A percentile compares a stretch with the other conserved stretches of the same genome.
phyloP scores from a whole-genome alignment of 2,329 filamentous ascomycete species.

The Emericellopsis cladophorae region DNA sequence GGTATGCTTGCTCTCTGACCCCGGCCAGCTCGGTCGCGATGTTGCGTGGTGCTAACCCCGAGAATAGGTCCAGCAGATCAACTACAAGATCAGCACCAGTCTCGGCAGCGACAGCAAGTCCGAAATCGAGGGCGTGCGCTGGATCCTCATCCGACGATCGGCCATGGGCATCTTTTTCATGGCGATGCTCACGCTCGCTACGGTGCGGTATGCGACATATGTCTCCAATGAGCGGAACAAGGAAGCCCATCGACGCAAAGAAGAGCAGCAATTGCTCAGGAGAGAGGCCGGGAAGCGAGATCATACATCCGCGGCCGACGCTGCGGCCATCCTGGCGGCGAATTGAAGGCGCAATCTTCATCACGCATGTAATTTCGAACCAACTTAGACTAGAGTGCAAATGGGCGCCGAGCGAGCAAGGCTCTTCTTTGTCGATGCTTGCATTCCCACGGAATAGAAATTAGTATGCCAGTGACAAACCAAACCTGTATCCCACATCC shows the following conservation, averaged over 20 bases:
- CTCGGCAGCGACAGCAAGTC: constrained; percentile 85
- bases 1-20: constrained; percentile 28
- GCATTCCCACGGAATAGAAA: too few species aligned
- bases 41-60: constrained; percentile 5
- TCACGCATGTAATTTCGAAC: not conserved
- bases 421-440: too few species aligned
- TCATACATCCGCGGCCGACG: constrained; percentile 33
- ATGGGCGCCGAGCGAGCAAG: too few species aligned
- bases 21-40: not conserved
- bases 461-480: not conserved
- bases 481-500: not conserved
- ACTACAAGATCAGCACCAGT: constrained; percentile 87
- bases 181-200: constrained; percentile 46
- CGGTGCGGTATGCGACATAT: constrained; percentile 48
- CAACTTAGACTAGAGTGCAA: not conserved
- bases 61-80: constrained; percentile 72
- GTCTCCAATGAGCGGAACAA: constrained; percentile 34
- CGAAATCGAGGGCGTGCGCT: constrained; percentile 81
- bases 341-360: constrained; percentile 21
- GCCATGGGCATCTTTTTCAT: constrained; percentile 55
- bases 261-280: constrained; percentile 28
- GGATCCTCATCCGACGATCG: constrained; percentile 61
- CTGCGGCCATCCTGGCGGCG: constrained; percentile 44
- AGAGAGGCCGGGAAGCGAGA: constrained; percentile 32
- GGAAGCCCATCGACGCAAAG: constrained; percentile 28